These are phyloP conservation scores for Boletus barrowsii DNA, from an alignment of 768 basidiomycete species.

Conservation along the genomic window DNA sequence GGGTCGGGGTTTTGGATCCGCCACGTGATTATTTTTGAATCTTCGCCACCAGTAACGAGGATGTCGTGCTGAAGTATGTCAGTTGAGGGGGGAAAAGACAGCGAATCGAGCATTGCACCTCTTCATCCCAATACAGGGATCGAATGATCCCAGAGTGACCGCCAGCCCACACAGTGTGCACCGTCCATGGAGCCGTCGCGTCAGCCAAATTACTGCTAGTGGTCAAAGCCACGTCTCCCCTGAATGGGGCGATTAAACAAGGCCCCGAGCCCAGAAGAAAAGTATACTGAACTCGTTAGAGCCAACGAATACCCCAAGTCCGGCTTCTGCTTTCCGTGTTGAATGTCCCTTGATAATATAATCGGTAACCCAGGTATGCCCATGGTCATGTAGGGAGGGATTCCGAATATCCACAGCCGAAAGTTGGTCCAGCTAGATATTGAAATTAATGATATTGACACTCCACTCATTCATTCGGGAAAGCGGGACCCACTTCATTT, in stretches of 20 bases:
- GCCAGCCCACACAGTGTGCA: slow-evolving; percentile 50
- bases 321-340: slow-evolving; percentile 14
- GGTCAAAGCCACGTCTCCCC: slow-evolving; percentile 58
- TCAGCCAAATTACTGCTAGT: slow-evolving; percentile 41
- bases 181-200: slow-evolving; percentile 43
- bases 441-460: not conserved
- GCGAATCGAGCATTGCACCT: slow-evolving; percentile 30
- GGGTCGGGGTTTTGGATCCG: slow-evolving; percentile 11
- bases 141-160: slow-evolving; percentile 59
- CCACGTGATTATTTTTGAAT: slow-evolving; percentile 47
- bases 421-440: slow-evolving; percentile 53
- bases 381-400: slow-evolving; percentile 56
- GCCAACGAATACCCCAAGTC: slow-evolving; percentile 59
- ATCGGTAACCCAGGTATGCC: slow-evolving; percentile 73
- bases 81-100: not conserved
- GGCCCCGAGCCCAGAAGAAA: not conserved
- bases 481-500: slow-evolving; percentile 46
- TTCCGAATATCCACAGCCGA: slow-evolving; percentile 60
- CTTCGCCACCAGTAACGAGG: slow-evolving; percentile 51
- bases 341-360: slow-evolving; percentile 60
- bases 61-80: slow-evolving; percentile 34
- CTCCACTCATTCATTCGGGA: not conserved
- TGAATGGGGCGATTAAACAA: slow-evolving; percentile 21
- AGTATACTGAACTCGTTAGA: slow-evolving; percentile 61
- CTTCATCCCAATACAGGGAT: slow-evolving; percentile 53